Conservation (phyloP, 495 filamentous ascomycete genomes). For the Halenospora varia region DNA sequence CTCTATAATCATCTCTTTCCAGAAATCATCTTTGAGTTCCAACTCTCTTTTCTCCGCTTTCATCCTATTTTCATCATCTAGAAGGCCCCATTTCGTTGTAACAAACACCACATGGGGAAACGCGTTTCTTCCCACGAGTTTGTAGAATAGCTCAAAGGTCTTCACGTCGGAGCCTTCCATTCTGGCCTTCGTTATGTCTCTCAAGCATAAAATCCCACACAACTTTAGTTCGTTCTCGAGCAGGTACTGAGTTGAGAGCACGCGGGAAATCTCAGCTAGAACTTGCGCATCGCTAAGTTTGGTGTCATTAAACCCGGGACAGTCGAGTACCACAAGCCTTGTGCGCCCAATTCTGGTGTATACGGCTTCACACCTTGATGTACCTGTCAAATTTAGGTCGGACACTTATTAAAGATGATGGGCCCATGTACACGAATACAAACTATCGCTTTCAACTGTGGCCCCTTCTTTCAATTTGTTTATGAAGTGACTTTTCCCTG, state of each 20-base stretch:
- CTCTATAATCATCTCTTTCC: slow-evolving; percentile 26
- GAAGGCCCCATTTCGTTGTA: slow-evolving; percentile 35
- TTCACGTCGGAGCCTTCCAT: slow-evolving; percentile 28
- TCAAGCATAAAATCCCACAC: slow-evolving; percentile 37
- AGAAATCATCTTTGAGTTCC: slow-evolving; percentile 30
- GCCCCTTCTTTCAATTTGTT: slow-evolving; percentile 24
- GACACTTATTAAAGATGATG: no score
- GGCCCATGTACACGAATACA: slow-evolving; percentile 32
- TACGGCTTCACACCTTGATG: slow-evolving; percentile 8
- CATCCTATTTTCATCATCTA: slow-evolving; percentile 5
- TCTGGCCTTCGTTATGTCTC: slow-evolving; percentile 33
- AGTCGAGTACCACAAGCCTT: slow-evolving; percentile 33
- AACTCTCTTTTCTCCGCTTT: slow-evolving; percentile 21
- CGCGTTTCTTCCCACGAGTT: slow-evolving; percentile 30
- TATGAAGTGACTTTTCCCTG: slow-evolving; percentile 38
- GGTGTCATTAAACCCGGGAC: slow-evolving; percentile 44
- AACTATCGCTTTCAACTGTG: slow-evolving; percentile 25
- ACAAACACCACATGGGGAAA: slow-evolving; percentile 31
- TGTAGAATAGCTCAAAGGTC: slow-evolving; percentile 31
- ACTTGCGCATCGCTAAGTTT: slow-evolving; percentile 33
- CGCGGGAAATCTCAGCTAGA: slow-evolving; percentile 33
- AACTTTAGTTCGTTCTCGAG: slow-evolving; percentile 21
- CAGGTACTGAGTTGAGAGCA: slow-evolving; percentile 28
- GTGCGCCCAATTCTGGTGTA: slow-evolving; percentile 19
- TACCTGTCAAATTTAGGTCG: no score